phyloP scores from a whole-genome alignment of 1,284 basidiomycete genomes.

The Pseudozyma sp. region DNA sequence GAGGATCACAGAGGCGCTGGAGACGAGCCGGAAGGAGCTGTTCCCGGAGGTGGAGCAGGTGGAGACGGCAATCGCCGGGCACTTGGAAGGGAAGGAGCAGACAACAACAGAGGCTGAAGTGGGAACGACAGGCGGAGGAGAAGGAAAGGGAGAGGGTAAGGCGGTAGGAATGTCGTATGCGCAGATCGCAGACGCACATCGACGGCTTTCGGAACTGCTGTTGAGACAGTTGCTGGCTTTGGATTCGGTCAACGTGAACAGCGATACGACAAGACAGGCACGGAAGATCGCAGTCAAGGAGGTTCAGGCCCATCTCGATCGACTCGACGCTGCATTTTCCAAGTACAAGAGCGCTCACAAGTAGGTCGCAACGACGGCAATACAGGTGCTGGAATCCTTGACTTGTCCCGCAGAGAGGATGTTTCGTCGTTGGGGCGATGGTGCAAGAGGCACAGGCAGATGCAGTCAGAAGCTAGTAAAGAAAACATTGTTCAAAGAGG shows the following conservation, averaged over 20 bases:
- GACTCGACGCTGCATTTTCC: constrained; percentile 62
- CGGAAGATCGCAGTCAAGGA: constrained; percentile 64
- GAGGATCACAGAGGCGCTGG: constrained; percentile 53
- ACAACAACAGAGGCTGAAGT: neutral
- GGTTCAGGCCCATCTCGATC: constrained; percentile 63
- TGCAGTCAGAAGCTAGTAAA: too few relatives aligned
- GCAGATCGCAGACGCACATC: constrained; percentile 50
- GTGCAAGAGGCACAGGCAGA: too few relatives aligned
- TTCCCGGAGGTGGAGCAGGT: constrained; percentile 59
- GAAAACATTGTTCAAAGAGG: too few relatives aligned
- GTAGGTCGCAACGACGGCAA: neutral
- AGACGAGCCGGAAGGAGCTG: constrained; percentile 41
- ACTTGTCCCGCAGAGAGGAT: too few relatives aligned
- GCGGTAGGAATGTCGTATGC: neutral
- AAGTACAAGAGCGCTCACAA: constrained; percentile 34
- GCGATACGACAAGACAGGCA: constrained; percentile 55
- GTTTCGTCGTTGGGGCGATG: too few relatives aligned
- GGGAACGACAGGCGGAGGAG: neutral
- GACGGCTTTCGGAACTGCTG: constrained; percentile 60
- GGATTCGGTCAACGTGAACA: constrained; percentile 59
- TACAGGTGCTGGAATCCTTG: too few relatives aligned
- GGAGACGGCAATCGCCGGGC: constrained; percentile 30
- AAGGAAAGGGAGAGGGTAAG: neutral
- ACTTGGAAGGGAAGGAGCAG: neutral
- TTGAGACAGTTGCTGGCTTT: constrained; percentile 60